Percentiles rank a stretch among this genome's conserved stretches.
These are phyloP conservation scores for Vigna radiata DNA, from an alignment of 306 rosid species.

Conservation along the genomic window DNA sequence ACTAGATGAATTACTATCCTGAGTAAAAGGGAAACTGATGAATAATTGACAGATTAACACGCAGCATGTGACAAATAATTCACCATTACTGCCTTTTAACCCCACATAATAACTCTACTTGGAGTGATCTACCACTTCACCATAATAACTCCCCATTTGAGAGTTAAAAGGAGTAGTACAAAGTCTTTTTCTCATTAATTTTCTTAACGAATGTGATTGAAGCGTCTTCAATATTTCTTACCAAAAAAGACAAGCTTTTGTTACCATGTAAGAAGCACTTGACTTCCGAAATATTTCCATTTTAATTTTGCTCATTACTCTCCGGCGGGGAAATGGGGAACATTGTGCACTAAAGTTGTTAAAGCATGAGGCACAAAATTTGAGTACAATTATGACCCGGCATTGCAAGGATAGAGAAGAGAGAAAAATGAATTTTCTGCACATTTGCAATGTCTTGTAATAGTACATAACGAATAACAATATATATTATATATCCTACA, in stretches of 20 bases:
- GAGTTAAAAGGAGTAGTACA: not conserved
- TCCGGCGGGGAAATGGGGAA: not conserved
- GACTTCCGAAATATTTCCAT: not conserved
- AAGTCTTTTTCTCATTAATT: not conserved
- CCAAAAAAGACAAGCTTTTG: conserved; percentile 9
- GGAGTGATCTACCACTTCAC: not conserved
- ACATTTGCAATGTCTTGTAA: conserved; percentile 80
- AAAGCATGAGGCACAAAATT: conserved; percentile 11
- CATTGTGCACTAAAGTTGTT: conserved; percentile 1
- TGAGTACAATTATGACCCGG: not conserved
- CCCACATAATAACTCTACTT: not conserved
- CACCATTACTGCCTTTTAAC: conserved; percentile 21
- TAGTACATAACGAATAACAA: conserved; percentile 79
- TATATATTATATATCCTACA: conserved; percentile 66
- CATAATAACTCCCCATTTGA: not conserved
- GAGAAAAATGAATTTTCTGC: conserved; percentile 81
- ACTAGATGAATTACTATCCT: not conserved
- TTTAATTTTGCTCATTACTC: not conserved
- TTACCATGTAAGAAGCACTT: not conserved
- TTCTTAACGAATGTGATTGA: conserved; percentile 9
- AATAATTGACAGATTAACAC: conserved; percentile 10
- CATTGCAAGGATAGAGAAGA: conserved; percentile 21
- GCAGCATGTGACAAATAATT: conserved; percentile 2
- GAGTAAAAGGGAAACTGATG: not conserved
- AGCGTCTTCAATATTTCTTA: not conserved